Evolutionary conservation across 139 green algal species (phyloP).

Genomic region (Chlorella sorokiniana): DNA sequence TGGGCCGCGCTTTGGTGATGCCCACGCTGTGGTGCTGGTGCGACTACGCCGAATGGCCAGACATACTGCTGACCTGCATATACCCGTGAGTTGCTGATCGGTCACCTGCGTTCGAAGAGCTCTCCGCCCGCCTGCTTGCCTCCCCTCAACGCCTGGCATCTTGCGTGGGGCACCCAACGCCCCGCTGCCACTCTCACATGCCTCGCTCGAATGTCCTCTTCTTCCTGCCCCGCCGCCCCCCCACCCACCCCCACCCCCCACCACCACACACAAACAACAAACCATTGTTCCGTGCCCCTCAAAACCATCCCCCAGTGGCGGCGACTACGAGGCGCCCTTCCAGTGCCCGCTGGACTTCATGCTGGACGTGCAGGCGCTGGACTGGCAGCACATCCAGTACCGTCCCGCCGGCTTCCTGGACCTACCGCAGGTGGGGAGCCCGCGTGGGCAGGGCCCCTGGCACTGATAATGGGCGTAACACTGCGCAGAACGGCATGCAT

Average conservation of each 20-base stretch:
- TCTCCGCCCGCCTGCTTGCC: too few species aligned
- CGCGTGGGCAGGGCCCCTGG: too few species aligned
- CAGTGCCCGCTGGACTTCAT: conserved; percentile 15
- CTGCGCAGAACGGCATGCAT: background rate
- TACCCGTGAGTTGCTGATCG: background rate
- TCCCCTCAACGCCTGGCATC: too few species aligned
- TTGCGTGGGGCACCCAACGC: too few species aligned
- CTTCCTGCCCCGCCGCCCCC: too few species aligned
- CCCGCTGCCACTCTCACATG: too few species aligned
- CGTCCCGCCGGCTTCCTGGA: conserved; percentile 2
- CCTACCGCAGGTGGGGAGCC: background rate
- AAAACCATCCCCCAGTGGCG: background rate
- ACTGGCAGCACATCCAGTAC: background rate
- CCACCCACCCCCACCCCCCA: too few species aligned
- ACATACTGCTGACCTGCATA: background rate
- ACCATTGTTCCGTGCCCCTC: too few species aligned
- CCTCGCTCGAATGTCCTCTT: too few species aligned
- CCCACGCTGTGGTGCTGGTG: conserved; percentile 29
- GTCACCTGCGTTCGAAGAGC: too few species aligned
- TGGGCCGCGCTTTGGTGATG: conserved; percentile 8
- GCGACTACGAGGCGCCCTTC: conserved; percentile 1
- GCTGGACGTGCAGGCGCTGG: background rate
- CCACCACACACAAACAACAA: too few species aligned
- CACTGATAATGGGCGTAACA: too few species aligned
- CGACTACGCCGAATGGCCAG: conserved; percentile 6